Evolutionary conservation across 140 eudicot species (phyloP).

Genomic region (Ambrosia hybrid): DNA sequence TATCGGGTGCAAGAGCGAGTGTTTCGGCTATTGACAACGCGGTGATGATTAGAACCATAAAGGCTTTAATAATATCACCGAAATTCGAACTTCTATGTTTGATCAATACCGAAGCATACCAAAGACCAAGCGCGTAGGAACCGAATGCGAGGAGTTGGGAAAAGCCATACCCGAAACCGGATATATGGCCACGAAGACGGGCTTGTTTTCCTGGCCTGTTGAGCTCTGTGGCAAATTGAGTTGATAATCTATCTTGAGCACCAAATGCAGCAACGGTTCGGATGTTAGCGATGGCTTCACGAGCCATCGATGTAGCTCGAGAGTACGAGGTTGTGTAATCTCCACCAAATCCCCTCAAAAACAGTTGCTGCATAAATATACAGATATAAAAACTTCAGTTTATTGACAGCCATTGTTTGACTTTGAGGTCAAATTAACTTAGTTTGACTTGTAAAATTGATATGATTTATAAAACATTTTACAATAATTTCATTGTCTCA

Average conservation of each 20-base stretch:
- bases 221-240: slow-evolving; percentile 50
- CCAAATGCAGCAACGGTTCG: slow-evolving; percentile 88
- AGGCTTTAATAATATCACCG: slow-evolving; percentile 65
- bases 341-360: slow-evolving; percentile 90
- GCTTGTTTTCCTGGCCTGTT: slow-evolving; percentile 61
- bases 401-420: background rate
- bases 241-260: slow-evolving; percentile 64
- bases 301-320: slow-evolving; percentile 72
- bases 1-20: slow-evolving; percentile 74
- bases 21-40: slow-evolving; percentile 63
- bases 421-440: background rate
- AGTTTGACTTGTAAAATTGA: background rate
- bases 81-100: slow-evolving; percentile 47
- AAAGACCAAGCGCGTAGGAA: slow-evolving; percentile 75
- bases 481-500: background rate
- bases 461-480: background rate
- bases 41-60: slow-evolving; percentile 71
- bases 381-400: background rate
- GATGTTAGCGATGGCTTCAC: slow-evolving; percentile 78
- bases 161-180: slow-evolving; percentile 76
- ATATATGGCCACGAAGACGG: slow-evolving; percentile 68
- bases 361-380: slow-evolving; percentile 55
- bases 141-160: slow-evolving; percentile 67
- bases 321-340: slow-evolving; percentile 60
- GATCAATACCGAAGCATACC: slow-evolving; percentile 76